Evolutionary conservation across 2,329 filamentous ascomycete species (phyloP).

Genomic region (Colletotrichum sp.): DNA sequence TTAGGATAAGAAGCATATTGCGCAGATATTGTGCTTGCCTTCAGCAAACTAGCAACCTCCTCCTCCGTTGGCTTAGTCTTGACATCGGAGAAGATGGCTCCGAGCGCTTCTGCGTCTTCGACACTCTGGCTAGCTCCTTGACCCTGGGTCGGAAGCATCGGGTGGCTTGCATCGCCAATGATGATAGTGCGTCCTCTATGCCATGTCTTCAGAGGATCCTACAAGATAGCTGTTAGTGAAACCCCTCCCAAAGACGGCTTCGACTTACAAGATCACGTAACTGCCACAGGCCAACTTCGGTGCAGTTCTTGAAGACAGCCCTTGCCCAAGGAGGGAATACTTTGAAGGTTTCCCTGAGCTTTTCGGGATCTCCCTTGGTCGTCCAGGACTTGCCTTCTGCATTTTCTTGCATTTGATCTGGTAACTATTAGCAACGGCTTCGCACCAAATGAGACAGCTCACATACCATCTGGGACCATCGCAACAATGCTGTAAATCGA

Average conservation of each 20-base stretch:
- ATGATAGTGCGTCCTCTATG: conserved; percentile 23
- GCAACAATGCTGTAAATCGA: conserved; percentile 47
- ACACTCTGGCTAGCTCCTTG: conserved; percentile 47
- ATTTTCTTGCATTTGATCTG: conserved; percentile 41
- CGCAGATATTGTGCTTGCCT: not conserved
- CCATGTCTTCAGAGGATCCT: conserved; percentile 42
- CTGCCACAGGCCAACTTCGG: conserved; percentile 47
- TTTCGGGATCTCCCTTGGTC: conserved; percentile 36
- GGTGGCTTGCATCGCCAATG: conserved; percentile 27
- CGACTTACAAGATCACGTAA: conserved; percentile 39
- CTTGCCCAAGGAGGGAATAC: conserved; percentile 47
- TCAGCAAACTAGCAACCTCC: conserved; percentile 27
- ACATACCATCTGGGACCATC: conserved; percentile 42
- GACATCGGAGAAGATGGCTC: conserved; percentile 31
- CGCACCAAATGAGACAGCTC: not conserved
- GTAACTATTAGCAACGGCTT: not conserved
- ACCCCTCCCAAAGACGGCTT: not conserved
- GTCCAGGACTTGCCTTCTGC: conserved; percentile 43
- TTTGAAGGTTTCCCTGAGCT: conserved; percentile 42
- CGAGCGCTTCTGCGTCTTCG: conserved; percentile 45
- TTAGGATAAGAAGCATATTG: not conserved
- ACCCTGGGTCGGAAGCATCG: conserved; percentile 43
- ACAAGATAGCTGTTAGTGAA: not conserved
- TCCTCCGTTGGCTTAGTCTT: conserved; percentile 12
- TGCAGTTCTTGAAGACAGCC: conserved; percentile 32